Evolutionary conservation across 2,329 filamentous ascomycete species (phyloP).

Genomic region (Calonectria leucothoes): DNA sequence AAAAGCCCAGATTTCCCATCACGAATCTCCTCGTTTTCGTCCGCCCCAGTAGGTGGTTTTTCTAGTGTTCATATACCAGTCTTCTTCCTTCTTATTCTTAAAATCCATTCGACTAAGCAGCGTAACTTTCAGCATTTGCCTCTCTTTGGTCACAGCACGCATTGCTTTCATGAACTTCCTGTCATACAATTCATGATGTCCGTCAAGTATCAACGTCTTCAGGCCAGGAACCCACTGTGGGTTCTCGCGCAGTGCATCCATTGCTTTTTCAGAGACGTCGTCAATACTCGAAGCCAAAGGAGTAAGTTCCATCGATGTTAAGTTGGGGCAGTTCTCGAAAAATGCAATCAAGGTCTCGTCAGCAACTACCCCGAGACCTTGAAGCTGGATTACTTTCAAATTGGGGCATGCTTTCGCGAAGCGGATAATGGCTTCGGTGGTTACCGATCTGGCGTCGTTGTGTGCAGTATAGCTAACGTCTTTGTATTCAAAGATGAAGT

Average conservation of each 20-base stretch:
- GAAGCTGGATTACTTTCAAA: slow-evolving; percentile 19
- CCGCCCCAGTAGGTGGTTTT: no score
- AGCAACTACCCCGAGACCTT: background rate
- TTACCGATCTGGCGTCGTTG: slow-evolving; percentile 14
- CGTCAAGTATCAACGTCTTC: slow-evolving; percentile 5
- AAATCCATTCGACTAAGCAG: no score
- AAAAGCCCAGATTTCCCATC: no score
- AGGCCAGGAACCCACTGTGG: slow-evolving; percentile 24
- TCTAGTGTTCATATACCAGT: no score
- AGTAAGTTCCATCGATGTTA: slow-evolving; percentile 15
- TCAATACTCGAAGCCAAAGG: background rate
- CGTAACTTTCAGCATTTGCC: no score
- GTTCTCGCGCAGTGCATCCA: slow-evolving; percentile 17
- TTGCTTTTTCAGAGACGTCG: background rate
- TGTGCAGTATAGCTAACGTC: slow-evolving; percentile 23
- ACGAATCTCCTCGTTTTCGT: no score
- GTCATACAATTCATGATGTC: no score
- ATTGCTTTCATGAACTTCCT: no score
- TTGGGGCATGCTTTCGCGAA: slow-evolving; percentile 22
- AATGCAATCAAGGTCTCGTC: background rate
- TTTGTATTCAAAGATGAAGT: slow-evolving; percentile 12
- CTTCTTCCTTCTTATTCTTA: no score
- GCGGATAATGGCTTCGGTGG: slow-evolving; percentile 7
- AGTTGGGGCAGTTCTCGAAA: background rate
- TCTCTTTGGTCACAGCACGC: no score